phyloP scores from a whole-genome alignment of 2,329 filamentous ascomycete genomes.

The Aureobasidium pullulans region DNA sequence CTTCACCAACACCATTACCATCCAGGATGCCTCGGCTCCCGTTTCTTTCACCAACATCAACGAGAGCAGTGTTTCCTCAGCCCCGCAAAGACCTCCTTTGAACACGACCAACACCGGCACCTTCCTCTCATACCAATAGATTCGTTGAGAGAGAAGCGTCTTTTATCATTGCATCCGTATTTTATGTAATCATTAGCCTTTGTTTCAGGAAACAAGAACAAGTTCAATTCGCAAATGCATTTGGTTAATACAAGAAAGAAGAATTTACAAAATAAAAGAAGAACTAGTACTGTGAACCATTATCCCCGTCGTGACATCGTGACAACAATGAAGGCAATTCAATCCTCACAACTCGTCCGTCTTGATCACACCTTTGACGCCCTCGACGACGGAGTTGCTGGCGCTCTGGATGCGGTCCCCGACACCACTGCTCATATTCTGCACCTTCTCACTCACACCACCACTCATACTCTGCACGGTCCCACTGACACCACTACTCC shows the following conservation, averaged over 20 bases:
- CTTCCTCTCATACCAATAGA: slow-evolving; percentile 4
- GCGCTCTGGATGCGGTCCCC: slow-evolving; percentile 23
- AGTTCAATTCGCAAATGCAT: neutral
- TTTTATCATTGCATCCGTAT: neutral
- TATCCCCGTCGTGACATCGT: neutral
- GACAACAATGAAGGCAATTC: neutral
- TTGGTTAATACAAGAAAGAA: neutral
- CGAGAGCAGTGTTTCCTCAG: neutral
- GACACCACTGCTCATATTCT: slow-evolving; percentile 18
- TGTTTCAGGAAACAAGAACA: neutral
- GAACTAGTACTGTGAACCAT: neutral
- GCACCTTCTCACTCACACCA: slow-evolving; percentile 25
- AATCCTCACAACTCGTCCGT: neutral
- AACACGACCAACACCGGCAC: slow-evolving; percentile 4
- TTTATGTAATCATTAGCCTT: neutral
- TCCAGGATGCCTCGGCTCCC: neutral
- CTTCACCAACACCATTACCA: neutral
- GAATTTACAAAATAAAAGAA: neutral
- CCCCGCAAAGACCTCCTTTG: neutral
- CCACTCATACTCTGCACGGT: slow-evolving; percentile 1
- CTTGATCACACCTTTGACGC: slow-evolving; percentile 18
- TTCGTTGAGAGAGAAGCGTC: neutral
- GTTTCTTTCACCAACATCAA: neutral
- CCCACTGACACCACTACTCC: neutral
- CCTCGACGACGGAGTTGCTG: slow-evolving; percentile 18